Conservation (phyloP, 2,329 filamentous ascomycete genomes). For the Fusarium anguioides region DNA sequence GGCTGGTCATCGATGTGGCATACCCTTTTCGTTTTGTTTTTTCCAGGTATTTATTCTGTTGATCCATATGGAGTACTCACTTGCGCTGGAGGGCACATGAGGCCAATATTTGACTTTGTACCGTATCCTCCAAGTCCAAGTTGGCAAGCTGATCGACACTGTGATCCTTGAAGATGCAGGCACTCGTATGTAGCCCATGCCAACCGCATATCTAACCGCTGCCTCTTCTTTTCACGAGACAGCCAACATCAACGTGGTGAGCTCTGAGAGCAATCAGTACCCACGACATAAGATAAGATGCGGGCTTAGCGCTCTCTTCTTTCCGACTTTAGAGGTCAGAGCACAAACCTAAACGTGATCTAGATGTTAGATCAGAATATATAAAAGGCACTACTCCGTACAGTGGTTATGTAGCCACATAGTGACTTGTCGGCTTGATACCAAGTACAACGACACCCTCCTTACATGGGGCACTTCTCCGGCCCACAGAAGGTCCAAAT, state of each 20-base stretch:
- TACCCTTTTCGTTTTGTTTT: constrained; percentile 6
- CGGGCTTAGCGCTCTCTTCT: not conserved
- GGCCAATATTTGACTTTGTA: constrained; percentile 33
- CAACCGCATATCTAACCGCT: not conserved
- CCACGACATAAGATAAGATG: constrained; percentile 3
- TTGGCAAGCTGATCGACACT: constrained; percentile 25
- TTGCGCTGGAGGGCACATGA: constrained; percentile 18
- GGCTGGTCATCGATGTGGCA: constrained; percentile 1
- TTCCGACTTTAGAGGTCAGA: constrained; percentile 23
- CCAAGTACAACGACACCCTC: constrained; percentile 35
- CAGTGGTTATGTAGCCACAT: constrained; percentile 1
- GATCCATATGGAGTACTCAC: constrained; percentile 13
- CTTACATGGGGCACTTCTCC: constrained; percentile 8
- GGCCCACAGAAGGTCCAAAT: constrained; percentile 17
- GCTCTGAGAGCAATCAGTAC: not conserved
- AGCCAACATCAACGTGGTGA: constrained; percentile 6
- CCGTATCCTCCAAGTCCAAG: constrained; percentile 15
- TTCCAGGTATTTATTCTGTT: constrained; percentile 9
- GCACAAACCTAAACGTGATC: constrained; percentile 30
- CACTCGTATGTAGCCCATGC: constrained; percentile 1
- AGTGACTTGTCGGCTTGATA: constrained; percentile 25
- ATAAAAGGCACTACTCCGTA: constrained; percentile 11
- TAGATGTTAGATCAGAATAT: constrained; percentile 16
- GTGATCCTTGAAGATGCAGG: constrained; percentile 24
- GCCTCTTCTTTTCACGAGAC: not conserved